Conservation (phyloP, 2,329 filamentous ascomycete species). For the Nakataea oryzae region DNA sequence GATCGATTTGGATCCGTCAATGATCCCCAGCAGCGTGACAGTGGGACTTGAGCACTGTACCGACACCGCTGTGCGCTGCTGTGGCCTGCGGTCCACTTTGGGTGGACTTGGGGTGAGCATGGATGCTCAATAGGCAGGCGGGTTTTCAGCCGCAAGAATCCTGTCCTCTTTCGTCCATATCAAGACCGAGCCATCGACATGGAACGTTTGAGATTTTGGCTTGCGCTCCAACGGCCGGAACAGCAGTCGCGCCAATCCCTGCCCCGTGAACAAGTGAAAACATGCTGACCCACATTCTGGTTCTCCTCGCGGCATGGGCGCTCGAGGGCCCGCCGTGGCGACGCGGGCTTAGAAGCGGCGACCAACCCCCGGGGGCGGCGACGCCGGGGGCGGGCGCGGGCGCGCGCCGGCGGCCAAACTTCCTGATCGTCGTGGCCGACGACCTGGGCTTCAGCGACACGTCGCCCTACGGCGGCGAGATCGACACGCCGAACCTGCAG, state of each 20-base stretch:
- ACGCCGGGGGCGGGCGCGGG: neutral
- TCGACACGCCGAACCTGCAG: conserved; percentile 46
- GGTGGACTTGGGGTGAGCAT: no score
- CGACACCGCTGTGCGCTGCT: no score
- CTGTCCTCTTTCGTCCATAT: neutral
- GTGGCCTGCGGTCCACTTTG: no score
- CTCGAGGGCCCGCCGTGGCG: neutral
- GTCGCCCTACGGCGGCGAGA: conserved; percentile 45
- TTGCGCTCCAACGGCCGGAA: neutral
- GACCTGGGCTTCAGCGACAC: conserved; percentile 32
- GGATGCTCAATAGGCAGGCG: no score
- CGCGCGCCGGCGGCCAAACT: conserved; percentile 21
- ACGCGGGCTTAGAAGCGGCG: neutral
- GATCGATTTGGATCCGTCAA: no score
- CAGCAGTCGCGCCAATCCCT: neutral
- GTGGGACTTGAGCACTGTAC: no score
- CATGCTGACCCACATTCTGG: neutral
- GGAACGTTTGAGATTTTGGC: no score
- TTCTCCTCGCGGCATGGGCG: neutral
- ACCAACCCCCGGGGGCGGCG: neutral
- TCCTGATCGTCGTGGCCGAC: conserved; percentile 33
- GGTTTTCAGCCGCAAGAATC: neutral
- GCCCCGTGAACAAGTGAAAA: neutral
- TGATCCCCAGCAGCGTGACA: no score
- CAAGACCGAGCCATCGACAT: neutral